Base-by-base conservation (phyloP, 805 yeast species). In the Candida boidinii region DNA sequence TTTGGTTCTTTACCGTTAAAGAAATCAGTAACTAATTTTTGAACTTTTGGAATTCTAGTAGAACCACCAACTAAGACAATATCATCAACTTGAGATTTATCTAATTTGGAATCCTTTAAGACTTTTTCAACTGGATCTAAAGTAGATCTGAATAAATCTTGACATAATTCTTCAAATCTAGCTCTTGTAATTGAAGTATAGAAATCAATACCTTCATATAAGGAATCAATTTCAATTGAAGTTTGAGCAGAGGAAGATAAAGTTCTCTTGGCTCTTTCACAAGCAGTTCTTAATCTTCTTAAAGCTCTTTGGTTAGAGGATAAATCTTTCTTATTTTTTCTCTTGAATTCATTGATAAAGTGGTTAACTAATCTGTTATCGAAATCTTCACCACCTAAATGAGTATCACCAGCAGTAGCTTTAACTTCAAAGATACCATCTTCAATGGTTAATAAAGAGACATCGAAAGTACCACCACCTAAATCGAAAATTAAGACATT, bases 401-500 rank as follows among this genome's bases (percentile, higher is more conserved):
- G 90, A 39, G 90, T 84, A 60, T 87, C 84, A 62, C 83, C 86
- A 38, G 85, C 86, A 42, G 96, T 86, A 51, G 95, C 94, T 75
- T 86, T 86, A 56, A 86, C 96, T 59, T 87, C 87, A 73, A 86
- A 86, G 57, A 86, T 87, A 79, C 96, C 96, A 56, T 90, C 95
- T 62, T 87, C 90, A 60, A 86, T 85, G 60, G 84, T 77, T 54
- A 86, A 73, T 49, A 86, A 71, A 33, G 95, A 87, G 44, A 87
- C 96, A 85, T 86, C 96, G 68, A 86, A 86, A 56, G 96, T 86
- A 73, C 96, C 96, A 68, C 96, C 96, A 76, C 96, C 96, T 57
- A 86, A 73, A 67, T 86, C 96, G 73, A 86, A 86, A 55, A 86
- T 86, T 57, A 86, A 72, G 42, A 86, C 90, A 65, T 82, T 79